These are phyloP conservation scores for Linaria vulgaris DNA, from an alignment of 257 asterid genomes.

Conservation along the genomic window DNA sequence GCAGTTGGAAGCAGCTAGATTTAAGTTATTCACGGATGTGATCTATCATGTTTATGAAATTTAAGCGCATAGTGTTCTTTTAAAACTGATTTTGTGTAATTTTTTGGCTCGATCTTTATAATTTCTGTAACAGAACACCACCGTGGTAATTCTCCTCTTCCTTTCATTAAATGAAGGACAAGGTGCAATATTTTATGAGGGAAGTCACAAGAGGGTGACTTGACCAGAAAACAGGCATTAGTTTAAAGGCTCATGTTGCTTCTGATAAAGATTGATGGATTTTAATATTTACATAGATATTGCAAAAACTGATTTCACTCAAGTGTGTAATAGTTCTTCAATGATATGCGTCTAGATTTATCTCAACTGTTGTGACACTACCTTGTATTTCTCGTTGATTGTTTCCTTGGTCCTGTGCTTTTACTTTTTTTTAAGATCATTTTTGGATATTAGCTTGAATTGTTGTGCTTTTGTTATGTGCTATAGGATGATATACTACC, in stretches of 20 bases:
- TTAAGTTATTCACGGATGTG: constrained; percentile 3
- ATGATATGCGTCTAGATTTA: no score
- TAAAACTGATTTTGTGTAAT: neutral
- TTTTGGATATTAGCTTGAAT: constrained; percentile 13
- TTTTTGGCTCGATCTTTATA: neutral
- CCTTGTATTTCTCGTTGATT: neutral
- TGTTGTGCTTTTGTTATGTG: no score
- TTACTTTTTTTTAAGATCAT: no score
- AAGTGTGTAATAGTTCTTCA: constrained; percentile 14
- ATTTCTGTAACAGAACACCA: constrained; percentile 2
- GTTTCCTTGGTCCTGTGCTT: neutral
- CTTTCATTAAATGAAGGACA: constrained; percentile 1
- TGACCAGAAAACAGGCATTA: no score
- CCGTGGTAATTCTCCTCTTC: constrained; percentile 1
- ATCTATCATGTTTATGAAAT: constrained; percentile 17
- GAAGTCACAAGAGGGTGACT: no score
- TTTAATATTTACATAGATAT: constrained; percentile 2
- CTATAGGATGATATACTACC: constrained; percentile 93
- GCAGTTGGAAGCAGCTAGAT: constrained; percentile 14
- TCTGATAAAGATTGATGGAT: constrained; percentile 4
- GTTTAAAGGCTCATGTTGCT: constrained; percentile 13
- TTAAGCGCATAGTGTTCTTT: constrained; percentile 14
- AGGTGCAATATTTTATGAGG: no score
- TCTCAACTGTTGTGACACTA: constrained; percentile 16
- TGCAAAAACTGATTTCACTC: constrained; percentile 10